Evolutionary conservation across 1,284 basidiomycete genomes (phyloP).

Genomic region (Omphalotus olearius): DNA sequence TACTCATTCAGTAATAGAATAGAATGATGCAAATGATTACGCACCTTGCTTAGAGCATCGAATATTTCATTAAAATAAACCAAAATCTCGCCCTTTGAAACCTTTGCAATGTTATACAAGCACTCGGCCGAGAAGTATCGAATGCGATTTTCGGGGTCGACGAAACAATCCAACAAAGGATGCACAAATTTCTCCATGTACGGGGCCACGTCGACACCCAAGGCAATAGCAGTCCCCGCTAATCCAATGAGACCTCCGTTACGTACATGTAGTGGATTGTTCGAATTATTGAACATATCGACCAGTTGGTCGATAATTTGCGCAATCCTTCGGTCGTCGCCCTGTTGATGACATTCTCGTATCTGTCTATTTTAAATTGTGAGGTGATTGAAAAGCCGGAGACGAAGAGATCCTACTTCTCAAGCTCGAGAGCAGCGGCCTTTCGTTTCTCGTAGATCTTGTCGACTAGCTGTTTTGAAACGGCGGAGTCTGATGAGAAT

Average conservation of each 20-base stretch:
- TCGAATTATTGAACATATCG: conserved; percentile 81
- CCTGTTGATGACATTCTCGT: conserved; percentile 79
- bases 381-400: conserved; percentile 15
- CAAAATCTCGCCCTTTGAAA: conserved; percentile 95
- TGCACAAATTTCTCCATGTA: conserved; percentile 93
- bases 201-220: conserved; percentile 89
- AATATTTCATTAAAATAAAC: conserved; percentile 99
- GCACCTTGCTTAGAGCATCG: conserved; percentile 92
- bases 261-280: conserved; percentile 83
- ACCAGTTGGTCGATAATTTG: conserved; percentile 94
- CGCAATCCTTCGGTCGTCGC: conserved; percentile 78
- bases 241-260: conserved; percentile 97
- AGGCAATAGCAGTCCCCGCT: conserved; percentile 93
- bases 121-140: conserved; percentile 97
- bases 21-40: conserved; percentile 19
- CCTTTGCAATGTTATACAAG: conserved; percentile 98
- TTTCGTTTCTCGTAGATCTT: conserved; percentile 96
- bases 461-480: conserved; percentile 76
- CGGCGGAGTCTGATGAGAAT: conserved; percentile 46
- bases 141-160: conserved; percentile 92
- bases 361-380: conserved; percentile 55
- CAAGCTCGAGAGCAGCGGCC: conserved; percentile 90
- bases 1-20: not conserved
- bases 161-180: conserved; percentile 90
- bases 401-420: conserved; percentile 61